Base-by-base conservation (phyloP, 768 basidiomycete genomes). In the Mrakia blollopis region DNA sequence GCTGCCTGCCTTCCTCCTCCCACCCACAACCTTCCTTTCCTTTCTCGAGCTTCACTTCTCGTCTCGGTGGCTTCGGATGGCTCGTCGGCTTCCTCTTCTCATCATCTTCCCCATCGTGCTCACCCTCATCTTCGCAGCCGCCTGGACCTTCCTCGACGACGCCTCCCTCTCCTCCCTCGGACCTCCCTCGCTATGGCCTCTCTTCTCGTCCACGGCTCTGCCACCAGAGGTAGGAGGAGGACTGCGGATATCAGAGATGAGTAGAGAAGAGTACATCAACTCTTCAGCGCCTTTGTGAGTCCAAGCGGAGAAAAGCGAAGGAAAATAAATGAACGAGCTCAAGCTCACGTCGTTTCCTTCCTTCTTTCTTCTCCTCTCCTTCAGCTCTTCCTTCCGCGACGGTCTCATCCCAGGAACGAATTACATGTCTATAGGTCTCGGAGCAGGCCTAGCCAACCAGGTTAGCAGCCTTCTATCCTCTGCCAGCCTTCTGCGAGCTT, bases 331-430 rank as follows among this genome's bases (percentile, higher is more conserved):
- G 37, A 21, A 37, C 44, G 44, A 41, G 65, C 37, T 68, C 65
- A 23, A 68, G 65, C 65, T 68, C 65, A 68, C 65, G 3, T n/a
- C 21, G 11, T 44, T 44, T 68, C 35, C 37, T 23, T 44, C 37
- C 37, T 21, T n/a, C 35, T 18, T 35, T 30, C 1, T 23, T 44
- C 35, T 68, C 25, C 35, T 37, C 8, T 37, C 37, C 21, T 39
- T 68, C 65, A 68, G 65, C 35, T 7, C 65, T 9, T 35, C 65
- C 35, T 68, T 68, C 65, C 65, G 65, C 25, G 21, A 68, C 21
- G 35, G 39, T 25, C 39, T 68, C 37, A 16, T 68, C 13, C 65
- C 65, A 23, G 65, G 39, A n/a, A n/a, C 37, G 18, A 41, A n/a
- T 21, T 68, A 68, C 25, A 37, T 68, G 21, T 39, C 65, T 23